These are phyloP conservation scores for Cornus florida DNA, from an alignment of 148 eudicot species.

Conservation along the genomic window DNA sequence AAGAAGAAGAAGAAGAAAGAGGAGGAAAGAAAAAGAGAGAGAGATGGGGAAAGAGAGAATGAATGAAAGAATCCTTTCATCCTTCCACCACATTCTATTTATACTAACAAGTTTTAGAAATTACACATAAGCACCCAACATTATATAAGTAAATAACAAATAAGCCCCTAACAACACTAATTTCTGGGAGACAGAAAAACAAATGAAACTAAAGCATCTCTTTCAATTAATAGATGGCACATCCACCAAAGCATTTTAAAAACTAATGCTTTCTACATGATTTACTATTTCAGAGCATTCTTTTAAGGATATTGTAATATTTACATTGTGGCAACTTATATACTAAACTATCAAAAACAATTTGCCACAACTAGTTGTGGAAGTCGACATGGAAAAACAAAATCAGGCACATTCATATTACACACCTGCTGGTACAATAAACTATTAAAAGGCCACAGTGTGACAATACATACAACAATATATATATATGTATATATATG, in stretches of 20 bases:
- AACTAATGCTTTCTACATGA: not conserved
- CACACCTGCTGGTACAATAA: no score
- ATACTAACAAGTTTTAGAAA: no score
- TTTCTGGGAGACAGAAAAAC: not conserved
- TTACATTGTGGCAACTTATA: not conserved
- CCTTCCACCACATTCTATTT: no score
- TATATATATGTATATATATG: no score
- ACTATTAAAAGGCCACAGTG: no score
- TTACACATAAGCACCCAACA: no score
- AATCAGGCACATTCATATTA: not conserved
- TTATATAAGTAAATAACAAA: no score
- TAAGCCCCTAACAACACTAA: not conserved
- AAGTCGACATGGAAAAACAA: no score
- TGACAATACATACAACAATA: not conserved
- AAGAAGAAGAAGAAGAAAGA: no score
- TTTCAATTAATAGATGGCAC: not conserved
- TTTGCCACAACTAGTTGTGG: not conserved
- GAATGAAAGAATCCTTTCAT: no score
- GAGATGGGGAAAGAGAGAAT: no score
- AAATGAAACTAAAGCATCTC: not conserved
- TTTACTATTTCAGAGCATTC: not conserved
- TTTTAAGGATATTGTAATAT: not conserved
- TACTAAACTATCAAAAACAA: not conserved
- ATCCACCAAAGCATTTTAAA: not conserved
- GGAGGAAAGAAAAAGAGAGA: no score